A percentile compares a stretch with the other conserved stretches of the same genome.
These are phyloP conservation scores for Skeletonema grethae DNA, from an alignment of 108 stramenopile genomes.

Conservation along the genomic window DNA sequence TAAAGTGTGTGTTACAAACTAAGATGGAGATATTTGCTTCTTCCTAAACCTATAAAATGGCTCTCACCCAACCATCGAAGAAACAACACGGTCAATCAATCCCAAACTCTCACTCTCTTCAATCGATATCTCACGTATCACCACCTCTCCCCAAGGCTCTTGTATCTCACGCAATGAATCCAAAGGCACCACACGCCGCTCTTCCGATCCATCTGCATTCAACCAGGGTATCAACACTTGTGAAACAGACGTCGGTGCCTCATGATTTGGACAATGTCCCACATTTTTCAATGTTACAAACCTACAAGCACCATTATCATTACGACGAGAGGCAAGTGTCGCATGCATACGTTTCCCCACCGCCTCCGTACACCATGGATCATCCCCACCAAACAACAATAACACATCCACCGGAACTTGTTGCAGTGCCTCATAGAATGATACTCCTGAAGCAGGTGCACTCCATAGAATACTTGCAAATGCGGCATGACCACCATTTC, in stretches of 20 bases:
- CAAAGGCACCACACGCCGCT: constrained; percentile 30
- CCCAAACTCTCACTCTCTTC: constrained; percentile 49
- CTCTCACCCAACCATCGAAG: constrained; percentile 27
- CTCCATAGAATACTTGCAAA: constrained; percentile 84
- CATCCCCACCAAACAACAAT: constrained; percentile 73
- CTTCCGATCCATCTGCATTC: constrained; percentile 5
- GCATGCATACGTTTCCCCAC: constrained; percentile 53
- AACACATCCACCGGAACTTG: constrained; percentile 64
- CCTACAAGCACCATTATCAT: constrained; percentile 23
- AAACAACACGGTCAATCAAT: constrained; percentile 50
- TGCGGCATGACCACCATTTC: constrained; percentile 85
- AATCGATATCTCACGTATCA: constrained; percentile 41
- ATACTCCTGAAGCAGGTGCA: constrained; percentile 50
- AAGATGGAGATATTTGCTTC: too few species aligned
- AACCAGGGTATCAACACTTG: constrained; percentile 52
- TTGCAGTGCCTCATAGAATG: constrained; percentile 56
- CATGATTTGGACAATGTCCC: constrained; percentile 86
- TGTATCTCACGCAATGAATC: constrained; percentile 24
- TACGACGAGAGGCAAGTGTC: constrained; percentile 34
- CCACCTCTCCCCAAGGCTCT: constrained; percentile 65
- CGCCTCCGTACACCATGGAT: constrained; percentile 75
- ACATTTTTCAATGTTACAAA: constrained; percentile 76
- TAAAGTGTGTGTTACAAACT: too few species aligned
- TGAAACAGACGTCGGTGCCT: constrained; percentile 76
- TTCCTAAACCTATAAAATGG: too few species aligned